Evolutionary conservation across 352 stramenopile genomes (phyloP), one percentile per base, ranked within the genome.

Genomic region (Phytophthora melonis): DNA sequence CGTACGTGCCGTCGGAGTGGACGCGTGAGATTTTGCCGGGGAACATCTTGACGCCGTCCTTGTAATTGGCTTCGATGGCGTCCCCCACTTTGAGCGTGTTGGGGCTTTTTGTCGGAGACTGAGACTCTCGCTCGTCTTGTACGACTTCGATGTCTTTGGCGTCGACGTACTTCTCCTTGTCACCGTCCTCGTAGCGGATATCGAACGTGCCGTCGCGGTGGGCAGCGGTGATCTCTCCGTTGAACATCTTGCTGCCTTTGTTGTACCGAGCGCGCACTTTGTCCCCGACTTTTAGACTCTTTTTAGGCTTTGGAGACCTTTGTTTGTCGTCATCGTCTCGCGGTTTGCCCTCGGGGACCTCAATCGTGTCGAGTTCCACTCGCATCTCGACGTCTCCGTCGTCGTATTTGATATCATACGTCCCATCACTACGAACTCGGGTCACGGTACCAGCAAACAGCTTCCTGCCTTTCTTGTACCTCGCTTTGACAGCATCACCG

Each of bases 331-430:
- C 34, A 6, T 68, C 55, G 0, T 66, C 27, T 19, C 10, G 23
- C 18, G 58, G 68, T 32, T 58, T 70, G 2, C 9, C 49, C 3
- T 79, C 68, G 0, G 55, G n/a, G 47, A 66, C 47, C 45, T 82
- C 71, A 43, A 84, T 80, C 41, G 73, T 66, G 0, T 73, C 55
- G 19, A 67, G 57, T 3, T 65, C 63, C 3, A 83, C 79, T 1
- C 50, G 63, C 27, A 70, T 84, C 61, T 87, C 83, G 2, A 75
- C 57, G n/a, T 88, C 79, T 16, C 81, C 82, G 32, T 93, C 70
- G n/a, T 91, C 86, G 19, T 90, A 92, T 62, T 87, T 72, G 23
- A 97, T 74, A 47, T 95, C 88, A 39, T 81, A 93, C 7, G 84
- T 93, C 19, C 81, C 86, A 64, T 94, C 79, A 5, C 64, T 77